phyloP scores from a whole-genome alignment of 169 alveolate genomes.

The Besnoitia besnoiti region DNA sequence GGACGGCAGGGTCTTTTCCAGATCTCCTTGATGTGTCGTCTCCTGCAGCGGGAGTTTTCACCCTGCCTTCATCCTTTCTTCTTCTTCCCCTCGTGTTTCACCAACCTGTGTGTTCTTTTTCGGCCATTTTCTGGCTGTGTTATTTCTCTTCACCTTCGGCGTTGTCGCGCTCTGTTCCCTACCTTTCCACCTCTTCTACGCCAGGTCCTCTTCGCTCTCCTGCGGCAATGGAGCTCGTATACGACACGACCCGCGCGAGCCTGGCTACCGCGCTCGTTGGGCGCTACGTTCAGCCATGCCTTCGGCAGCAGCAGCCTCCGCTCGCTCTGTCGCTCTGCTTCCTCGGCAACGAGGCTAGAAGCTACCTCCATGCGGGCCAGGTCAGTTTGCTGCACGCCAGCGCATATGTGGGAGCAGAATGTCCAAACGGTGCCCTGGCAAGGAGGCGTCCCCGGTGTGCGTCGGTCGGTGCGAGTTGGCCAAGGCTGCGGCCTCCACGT shows the following conservation, averaged over 20 bases:
- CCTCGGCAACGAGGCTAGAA: background rate
- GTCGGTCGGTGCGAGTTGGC: no score
- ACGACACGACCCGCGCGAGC: background rate
- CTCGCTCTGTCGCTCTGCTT: background rate
- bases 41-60: background rate
- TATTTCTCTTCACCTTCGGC: background rate
- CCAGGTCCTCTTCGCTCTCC: background rate
- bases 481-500: no score
- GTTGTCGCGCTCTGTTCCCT: background rate
- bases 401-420: no score
- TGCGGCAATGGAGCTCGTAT: conserved; percentile 14
- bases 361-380: background rate
- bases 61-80: background rate
- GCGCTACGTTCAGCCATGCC: conserved; percentile 19
- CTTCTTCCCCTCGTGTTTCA: background rate
- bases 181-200: no score
- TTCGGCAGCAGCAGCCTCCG: background rate
- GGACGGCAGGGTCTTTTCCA: no score
- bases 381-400: no score
- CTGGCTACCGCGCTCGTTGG: conserved; percentile 6
- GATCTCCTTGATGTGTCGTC: no score
- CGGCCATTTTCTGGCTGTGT: no score
- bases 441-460: no score
- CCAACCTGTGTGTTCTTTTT: no score
- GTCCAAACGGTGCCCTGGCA: no score